Conservation (phyloP, 192 early-diverging fungal species). For the Linnemannia schmuckeri region DNA sequence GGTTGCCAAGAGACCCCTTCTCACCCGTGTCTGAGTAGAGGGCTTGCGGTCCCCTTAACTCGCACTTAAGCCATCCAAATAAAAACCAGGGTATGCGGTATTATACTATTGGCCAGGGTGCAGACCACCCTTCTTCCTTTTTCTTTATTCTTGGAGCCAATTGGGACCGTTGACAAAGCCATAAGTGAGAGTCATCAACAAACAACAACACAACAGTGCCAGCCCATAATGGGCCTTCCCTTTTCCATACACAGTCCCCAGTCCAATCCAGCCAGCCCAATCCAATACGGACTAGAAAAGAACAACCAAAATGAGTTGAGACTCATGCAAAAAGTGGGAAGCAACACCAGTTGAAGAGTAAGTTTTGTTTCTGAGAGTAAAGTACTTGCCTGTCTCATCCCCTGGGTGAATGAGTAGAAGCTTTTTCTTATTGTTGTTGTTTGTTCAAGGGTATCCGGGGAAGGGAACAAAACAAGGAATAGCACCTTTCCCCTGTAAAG, state of each 20-base stretch:
- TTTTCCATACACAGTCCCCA: neutral
- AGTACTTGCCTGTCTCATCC: neutral
- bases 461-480: neutral
- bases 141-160: neutral
- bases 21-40: neutral
- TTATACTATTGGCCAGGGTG: neutral
- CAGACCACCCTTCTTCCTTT: neutral
- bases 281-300: no score
- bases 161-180: neutral
- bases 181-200: neutral
- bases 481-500: neutral
- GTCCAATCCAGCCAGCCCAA: neutral
- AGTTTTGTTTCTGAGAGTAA: neutral
- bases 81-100: neutral
- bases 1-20: no score
- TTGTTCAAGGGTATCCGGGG: no score
- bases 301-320: neutral
- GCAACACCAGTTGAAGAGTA: neutral
- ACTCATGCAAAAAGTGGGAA: neutral
- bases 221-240: neutral
- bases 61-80: neutral
- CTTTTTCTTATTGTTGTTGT: neutral
- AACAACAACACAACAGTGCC: neutral
- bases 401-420: neutral
- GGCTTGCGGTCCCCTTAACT: neutral